Base-by-base conservation (phyloP, 257 asterid genomes). In the Mentha longifolia region DNA sequence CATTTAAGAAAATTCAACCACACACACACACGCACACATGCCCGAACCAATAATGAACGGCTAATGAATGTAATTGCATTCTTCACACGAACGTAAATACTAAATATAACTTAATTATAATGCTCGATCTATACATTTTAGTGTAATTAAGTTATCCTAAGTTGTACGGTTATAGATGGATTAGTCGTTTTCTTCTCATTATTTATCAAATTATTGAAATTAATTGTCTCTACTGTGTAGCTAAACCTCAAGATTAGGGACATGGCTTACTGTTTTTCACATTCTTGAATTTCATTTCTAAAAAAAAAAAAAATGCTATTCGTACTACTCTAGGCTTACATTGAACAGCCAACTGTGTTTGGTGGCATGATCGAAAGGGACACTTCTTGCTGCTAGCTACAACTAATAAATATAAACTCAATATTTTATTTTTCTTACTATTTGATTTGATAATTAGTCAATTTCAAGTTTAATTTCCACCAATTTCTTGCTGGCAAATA, bases 1-100 rank as follows among this genome's bases (percentile, higher is more conserved):
- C 47, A 58, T n/a, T 57, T 25, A 57, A 70, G 50, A 19, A 16
- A 46, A 60, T 17, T 54, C 37, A 30, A 31, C 2, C 14, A 3
- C 10, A 51, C 11, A 28, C 31, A 28, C 8, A 9, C 17, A 6
- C 39, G 3, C 37, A 3, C 10, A 4, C 37, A 6, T 4, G 4
- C 46, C 5, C 45, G 10, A 12, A 74, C 68, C 78, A 74, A 74
- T 10, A 41, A 55, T 30, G 41, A 73, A 19, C 77, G 72, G 72
- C 77, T 73, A 73, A 54, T 73, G n/a, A 73, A 64, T 33, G 37
- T 64, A 60, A 43, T 10, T 13, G 50, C 50, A 12, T 45, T 45
- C 50, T 45, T 45, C 15, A 13, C 37, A 33, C 5, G 37, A 33
- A 0, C 39, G 50, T 12, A 43, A 13, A 12, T 12, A 41, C 46